Evolutionary conservation across 1,139 yeast genomes (phyloP).

Genomic region (Scheffersomyces parashehatae): DNA sequence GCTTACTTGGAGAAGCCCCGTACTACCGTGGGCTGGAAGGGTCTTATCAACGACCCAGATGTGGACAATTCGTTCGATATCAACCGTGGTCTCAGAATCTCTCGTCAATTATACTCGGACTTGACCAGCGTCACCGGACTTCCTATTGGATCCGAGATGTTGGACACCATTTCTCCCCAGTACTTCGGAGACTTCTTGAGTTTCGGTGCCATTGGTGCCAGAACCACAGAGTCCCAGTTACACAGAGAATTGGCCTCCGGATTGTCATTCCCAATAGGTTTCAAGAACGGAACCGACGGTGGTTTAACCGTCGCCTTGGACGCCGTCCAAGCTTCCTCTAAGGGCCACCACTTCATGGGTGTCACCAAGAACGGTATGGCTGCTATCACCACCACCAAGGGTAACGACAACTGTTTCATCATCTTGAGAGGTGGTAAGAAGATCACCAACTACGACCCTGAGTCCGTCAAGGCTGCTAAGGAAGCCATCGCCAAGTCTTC

Average conservation of each 20-base stretch:
- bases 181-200: constrained; percentile 87
- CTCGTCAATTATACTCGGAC: constrained; percentile 83
- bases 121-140: constrained; percentile 61
- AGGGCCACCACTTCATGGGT: constrained; percentile 90
- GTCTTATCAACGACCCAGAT: constrained; percentile 95
- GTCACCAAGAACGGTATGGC: constrained; percentile 92
- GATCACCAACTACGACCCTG: constrained; percentile 86
- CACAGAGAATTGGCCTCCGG: constrained; percentile 97
- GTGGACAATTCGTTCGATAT: constrained; percentile 92
- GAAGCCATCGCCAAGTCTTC: constrained; percentile 30
- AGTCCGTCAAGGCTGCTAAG: constrained; percentile 68
- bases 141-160: constrained; percentile 97
- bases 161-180: constrained; percentile 96
- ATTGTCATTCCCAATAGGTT: constrained; percentile 93
- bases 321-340: constrained; percentile 89
- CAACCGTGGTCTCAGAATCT: constrained; percentile 87
- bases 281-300: constrained; percentile 97
- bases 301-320: constrained; percentile 88
- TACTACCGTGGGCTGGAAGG: constrained; percentile 99
- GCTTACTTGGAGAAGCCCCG: constrained; percentile 98
- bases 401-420: constrained; percentile 87
- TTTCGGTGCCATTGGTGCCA: constrained; percentile 96
- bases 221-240: constrained; percentile 95
- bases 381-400: constrained; percentile 93
- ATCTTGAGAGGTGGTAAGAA: constrained; percentile 94